These are phyloP conservation scores for Tylopilus rubrobrunneus DNA, from an alignment of 768 basidiomycete species.

Conservation along the genomic window DNA sequence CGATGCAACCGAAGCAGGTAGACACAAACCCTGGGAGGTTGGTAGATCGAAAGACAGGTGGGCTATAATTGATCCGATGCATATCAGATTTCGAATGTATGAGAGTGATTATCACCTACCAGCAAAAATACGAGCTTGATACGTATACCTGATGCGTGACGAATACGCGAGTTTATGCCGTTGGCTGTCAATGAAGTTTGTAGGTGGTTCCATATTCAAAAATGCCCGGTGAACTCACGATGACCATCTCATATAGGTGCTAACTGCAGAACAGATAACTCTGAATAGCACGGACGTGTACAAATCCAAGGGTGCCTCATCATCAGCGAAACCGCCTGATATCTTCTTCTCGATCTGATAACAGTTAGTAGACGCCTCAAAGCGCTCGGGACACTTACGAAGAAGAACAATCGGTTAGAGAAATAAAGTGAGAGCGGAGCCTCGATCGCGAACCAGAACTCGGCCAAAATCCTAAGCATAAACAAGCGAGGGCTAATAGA, in stretches of 20 bases:
- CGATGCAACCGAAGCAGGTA: neutral
- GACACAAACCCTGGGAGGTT: conserved; percentile 5
- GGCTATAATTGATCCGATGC: conserved; percentile 2
- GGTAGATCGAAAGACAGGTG: conserved; percentile 16
- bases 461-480: neutral
- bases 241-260: conserved; percentile 11
- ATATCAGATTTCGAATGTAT: neutral
- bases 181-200: neutral
- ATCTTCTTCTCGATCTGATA: conserved; percentile 22
- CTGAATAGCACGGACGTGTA: conserved; percentile 10
- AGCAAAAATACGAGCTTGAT: conserved; percentile 18
- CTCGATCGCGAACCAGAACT: conserved; percentile 21
- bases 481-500: conserved; percentile 21
- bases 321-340: neutral
- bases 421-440: conserved; percentile 19
- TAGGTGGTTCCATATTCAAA: neutral
- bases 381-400: conserved; percentile 7
- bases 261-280: conserved; percentile 16
- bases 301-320: neutral
- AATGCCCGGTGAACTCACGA: conserved; percentile 13
- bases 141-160: conserved; percentile 20
- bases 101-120: conserved; percentile 2
- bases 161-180: conserved; percentile 2
- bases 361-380: neutral
- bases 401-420: conserved; percentile 19